Evolutionary conservation across 1,284 basidiomycete genomes (phyloP), one percentile per base, ranked within the genome.

Genomic region (Ustilago sp.): DNA sequence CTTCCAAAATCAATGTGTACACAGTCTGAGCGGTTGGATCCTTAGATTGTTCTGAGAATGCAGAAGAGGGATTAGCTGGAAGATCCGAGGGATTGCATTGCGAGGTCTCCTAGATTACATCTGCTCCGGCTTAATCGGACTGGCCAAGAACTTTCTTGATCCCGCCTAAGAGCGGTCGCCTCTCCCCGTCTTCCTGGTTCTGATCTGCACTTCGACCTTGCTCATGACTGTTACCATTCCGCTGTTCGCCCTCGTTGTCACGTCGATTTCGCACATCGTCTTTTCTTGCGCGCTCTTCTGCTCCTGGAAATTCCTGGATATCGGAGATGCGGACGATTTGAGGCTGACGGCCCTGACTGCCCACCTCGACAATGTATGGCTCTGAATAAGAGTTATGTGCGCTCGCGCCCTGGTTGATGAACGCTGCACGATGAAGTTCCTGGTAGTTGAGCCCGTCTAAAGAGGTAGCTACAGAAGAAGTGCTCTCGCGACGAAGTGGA

Each of bases 301-400:
- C 63, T 12, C 66, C 67, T 2, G 75, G 75, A 34, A 56, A 56
- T 55, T 77, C 75, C 19, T 66, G 66, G 53, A 82, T 71, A 51
- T 82, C 80, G 4, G 70, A 70, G 34, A 77, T 68, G 32, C 63
- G 53, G 12, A 82, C 58, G 17, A 82, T 71, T 32, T 59, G 71
- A 5, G 68, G 68, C 8, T 54, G 39, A n/a, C 59, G 61, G 28
- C 75, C 73, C 39, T 77, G 61, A 38, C 77, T 71, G 41, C 74
- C 77, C n/a, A 80, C 77, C 54, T 83, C 81, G 50, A 83, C 80
- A 50, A 83, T 83, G 64, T 70, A 83, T 1, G 81, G 81, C 36
- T 75, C 79, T 35, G 52, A 52, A 45, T 56, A 67, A 34, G 59
- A 70, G 59, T 69, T 71, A 9, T 48, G 61, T 8, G 39, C 47